A percentile compares a stretch with the other conserved stretches of the same genome.
These are phyloP conservation scores for Vaccinium corymbosum DNA, from an alignment of 148 eudicot genomes.

Conservation along the genomic window DNA sequence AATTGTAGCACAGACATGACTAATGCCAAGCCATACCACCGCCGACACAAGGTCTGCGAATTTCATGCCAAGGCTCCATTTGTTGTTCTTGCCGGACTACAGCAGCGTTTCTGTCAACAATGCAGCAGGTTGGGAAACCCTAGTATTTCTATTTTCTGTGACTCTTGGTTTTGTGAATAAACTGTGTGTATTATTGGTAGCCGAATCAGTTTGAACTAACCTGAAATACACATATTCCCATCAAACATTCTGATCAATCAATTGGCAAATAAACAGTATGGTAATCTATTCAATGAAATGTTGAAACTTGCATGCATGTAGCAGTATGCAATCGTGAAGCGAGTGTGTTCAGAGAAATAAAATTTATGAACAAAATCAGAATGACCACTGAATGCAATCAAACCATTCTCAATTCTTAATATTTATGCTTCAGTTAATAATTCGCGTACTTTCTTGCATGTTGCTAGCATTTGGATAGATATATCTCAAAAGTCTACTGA, in stretches of 20 bases:
- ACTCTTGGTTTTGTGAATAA: neutral
- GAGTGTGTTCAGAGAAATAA: neutral
- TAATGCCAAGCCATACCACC: slow-evolving; percentile 68
- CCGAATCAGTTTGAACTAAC: neutral
- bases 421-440: neutral
- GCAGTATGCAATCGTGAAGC: neutral
- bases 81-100: slow-evolving; percentile 42
- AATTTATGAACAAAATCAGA: neutral
- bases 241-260: neutral
- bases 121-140: slow-evolving; percentile 60
- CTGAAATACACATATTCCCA: neutral
- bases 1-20: slow-evolving; percentile 59
- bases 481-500: neutral
- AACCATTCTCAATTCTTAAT: neutral
- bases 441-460: neutral
- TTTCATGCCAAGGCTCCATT: slow-evolving; percentile 68
- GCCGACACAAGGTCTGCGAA: slow-evolving; percentile 82
- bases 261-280: neutral
- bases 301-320: neutral
- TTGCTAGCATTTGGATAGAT: neutral
- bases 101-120: slow-evolving; percentile 86
- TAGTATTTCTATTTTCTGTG: neutral
- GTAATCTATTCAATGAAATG: neutral
- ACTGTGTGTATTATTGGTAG: neutral
- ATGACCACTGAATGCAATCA: neutral